Base-by-base conservation (phyloP, 1,284 basidiomycete species). In the Puccinia novopanici region DNA sequence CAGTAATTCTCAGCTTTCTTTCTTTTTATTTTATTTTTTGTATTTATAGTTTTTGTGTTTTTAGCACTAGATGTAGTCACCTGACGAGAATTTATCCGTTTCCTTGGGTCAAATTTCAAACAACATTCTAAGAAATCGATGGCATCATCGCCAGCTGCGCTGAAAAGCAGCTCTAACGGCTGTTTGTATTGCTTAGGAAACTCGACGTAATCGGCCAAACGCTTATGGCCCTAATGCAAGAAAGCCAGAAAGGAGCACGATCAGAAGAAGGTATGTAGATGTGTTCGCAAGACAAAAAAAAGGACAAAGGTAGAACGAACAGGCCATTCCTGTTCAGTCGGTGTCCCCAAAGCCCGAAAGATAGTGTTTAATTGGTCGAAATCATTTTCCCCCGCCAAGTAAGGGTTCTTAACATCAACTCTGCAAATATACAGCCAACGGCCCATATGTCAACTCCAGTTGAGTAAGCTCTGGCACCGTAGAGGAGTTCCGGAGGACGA, bases 291-390 rank as follows among this genome's bases (percentile, higher is more conserved):
- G 1, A 50, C 37, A 10, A 24, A 63, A 61, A 19, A 42, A 17
- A 30, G 48, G 63, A 15, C 42, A 34, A 42, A 22, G n/a, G 0
- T 0, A 54, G 73, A 54, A 71, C 17, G 9, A 72, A 95, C 93
- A 0, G 96, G 96, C 97, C 97, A 99, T 37, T 98, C 95, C 75
- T 93, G 91, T 84, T 98, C 95, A 0, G 93, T 93, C 0, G 97
- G 97, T 5, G 95, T 95, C 0, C 97, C 97, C 24, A 99, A 89
- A 0, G 96, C 96, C 57, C 92, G 91, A 85, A 97, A 98, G 81
- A 92, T 98, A 42, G 92, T 94, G 84, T 94, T 95, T 37, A 99
- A 87, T 86, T 99, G 97, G 84, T 98, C 95, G 88, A 98, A 92
- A 85, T 99, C 97, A 75, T 90, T 93, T 83, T 98, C 95, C 15